Base-by-base conservation (phyloP, 306 rosid genomes). In the Calophaca sinica region DNA sequence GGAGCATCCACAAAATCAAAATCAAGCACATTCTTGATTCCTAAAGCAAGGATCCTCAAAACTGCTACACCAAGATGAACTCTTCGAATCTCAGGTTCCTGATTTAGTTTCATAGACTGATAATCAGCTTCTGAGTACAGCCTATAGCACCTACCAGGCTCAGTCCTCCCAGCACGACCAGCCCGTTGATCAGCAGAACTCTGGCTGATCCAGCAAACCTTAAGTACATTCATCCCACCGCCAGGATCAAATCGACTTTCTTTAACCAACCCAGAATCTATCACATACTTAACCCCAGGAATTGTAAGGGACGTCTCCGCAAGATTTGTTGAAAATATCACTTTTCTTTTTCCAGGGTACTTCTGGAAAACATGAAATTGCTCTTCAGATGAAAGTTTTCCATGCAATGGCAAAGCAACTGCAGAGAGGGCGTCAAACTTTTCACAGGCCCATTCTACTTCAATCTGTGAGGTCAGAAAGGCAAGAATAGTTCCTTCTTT, bases 21-120 rank as follows among this genome's bases (percentile, higher is more conserved):
- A 64, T 85, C 92, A 74, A 68, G 81, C 39, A 92, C 86, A 78
- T 87, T 86, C 85, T 86, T 86, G 63, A 90, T 77, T 62, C 98
- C 96, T 74, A 92, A 80, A 68, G 99, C 93, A 84, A 94, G 90
- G 67, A 94, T 92, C 83, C 91, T 90, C 77, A 94, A 77, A 68
- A 89, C 94, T 44, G 99, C 99, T 50, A 94, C 86, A 66, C 99
- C 99, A 80, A 94, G 97, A 86, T 94, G 97, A 84, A 94, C 99
- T 76, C 96, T 86, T 39, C 88, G 92, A 71, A 94, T 92, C 88
- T 94, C 99, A 20, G 99, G 99, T 66, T 94, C 99, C 83, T 90
- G 99, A 81, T 88, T 82, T 52, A 77, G 80, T 65, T 70, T 82
- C 99, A 94, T 90, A 9, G 79, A 50, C 63, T 86, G 81, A 83